Evolutionary conservation across 495 filamentous ascomycete species (phyloP), one percentile per base, ranked within the genome.

Genomic region (Penicillium silybi): DNA sequence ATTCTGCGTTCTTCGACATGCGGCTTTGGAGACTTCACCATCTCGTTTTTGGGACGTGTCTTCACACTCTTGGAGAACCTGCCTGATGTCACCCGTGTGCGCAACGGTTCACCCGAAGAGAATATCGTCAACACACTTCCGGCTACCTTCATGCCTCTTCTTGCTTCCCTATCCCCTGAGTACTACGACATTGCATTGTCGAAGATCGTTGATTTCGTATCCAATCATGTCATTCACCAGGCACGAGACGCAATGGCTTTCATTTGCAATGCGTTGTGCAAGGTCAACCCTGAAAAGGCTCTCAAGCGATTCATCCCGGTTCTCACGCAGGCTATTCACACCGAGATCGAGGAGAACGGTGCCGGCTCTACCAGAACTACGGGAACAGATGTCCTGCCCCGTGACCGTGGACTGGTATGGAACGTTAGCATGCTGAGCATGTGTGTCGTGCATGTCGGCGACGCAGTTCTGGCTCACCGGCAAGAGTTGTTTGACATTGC

Each of bases 211-310:
- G 80, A 90, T 48, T 97, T 97, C 63, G 87, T 97, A n/a, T 84
- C 85, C 18, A 88, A 88, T 55, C 95, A 99, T 74, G 95, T 97
- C 35, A 92, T 97, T 19, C 92, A 99, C 59, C 93, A 97, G 68
- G 92, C 93, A 35, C 79, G 93, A 53, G 93, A 99, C 76, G 93
- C 95, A 16, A 96, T 97, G 89, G 93, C 93, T 2, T 99, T 96
- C 76, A 96, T 97, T 38, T 95, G 90, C 78, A 97, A 96, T 65
- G 86, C 87, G 0, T 74, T 97, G 17, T 95, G 92, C 80, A 97
- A 97, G 70, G 86, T 92, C 57, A 88, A 92, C 57, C 93, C 93
- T 0, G 85, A 90, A 61, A 96, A 96, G 73, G 87, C 91, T 3
- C 77, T 99, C 32, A 93, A 90, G 62, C 82, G 87, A 18, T 85